Evolutionary conservation across 108 stramenopile genomes (phyloP).

Genomic region (Chaetoceros muelleri): DNA sequence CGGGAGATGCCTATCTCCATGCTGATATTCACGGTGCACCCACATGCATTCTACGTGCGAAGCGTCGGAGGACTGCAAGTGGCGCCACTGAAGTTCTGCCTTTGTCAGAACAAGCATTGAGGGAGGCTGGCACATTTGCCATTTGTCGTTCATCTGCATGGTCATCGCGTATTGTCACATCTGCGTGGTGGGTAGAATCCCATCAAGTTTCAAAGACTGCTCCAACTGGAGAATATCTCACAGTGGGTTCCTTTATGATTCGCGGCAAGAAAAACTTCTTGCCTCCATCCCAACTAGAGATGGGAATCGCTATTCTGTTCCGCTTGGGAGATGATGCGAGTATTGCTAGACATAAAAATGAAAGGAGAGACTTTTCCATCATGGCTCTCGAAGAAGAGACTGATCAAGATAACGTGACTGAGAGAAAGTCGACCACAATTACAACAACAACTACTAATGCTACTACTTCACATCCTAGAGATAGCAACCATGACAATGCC

Average conservation of each 20-base stretch:
- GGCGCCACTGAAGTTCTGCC: conserved; percentile 46
- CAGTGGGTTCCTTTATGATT: conserved; percentile 96
- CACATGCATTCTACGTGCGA: conserved; percentile 84
- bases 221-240: conserved; percentile 92
- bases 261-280: conserved; percentile 94
- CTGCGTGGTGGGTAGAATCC: conserved; percentile 92
- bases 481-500: neutral
- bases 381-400: conserved; percentile 40
- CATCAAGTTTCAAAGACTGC: conserved; percentile 94
- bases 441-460: neutral
- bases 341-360: conserved; percentile 80
- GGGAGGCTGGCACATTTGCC: conserved; percentile 83
- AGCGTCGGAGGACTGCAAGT: conserved; percentile 36
- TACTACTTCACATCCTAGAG: neutral
- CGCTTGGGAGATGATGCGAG: conserved; percentile 82
- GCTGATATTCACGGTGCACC: conserved; percentile 97
- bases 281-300: conserved; percentile 83
- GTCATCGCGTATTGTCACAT: conserved; percentile 79
- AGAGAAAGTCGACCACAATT: conserved; percentile 4
- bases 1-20: conserved; percentile 94
- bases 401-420: conserved; percentile 9
- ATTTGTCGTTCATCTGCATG: conserved; percentile 90
- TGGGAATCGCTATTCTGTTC: conserved; percentile 91
- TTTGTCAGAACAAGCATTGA: conserved; percentile 64
- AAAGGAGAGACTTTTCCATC: conserved; percentile 74